These are phyloP conservation scores for Wickerhamomyces tratensis DNA, from an alignment of 805 yeast genomes.

Conservation along the genomic window DNA sequence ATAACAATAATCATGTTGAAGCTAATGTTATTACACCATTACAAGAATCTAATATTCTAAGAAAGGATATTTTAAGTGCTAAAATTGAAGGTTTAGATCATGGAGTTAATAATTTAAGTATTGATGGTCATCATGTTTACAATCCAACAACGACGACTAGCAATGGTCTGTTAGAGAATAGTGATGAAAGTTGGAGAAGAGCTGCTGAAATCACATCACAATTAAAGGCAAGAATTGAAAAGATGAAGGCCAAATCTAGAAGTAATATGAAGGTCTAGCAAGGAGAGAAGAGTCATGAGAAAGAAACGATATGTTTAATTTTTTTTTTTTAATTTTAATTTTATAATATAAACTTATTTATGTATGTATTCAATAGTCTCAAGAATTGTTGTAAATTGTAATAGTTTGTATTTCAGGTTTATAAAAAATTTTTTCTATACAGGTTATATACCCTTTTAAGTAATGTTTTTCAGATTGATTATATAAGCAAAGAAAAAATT, in stretches of 20 bases:
- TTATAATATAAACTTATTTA: too few species aligned
- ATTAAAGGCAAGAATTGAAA: slow-evolving; percentile 77
- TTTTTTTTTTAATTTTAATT: too few species aligned
- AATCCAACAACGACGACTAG: background rate
- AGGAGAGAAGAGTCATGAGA: background rate
- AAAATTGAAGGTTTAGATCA: slow-evolving; percentile 4
- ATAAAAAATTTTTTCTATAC: too few species aligned
- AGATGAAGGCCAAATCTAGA: slow-evolving; percentile 64
- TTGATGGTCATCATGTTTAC: slow-evolving; percentile 20
- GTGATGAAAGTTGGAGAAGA: slow-evolving; percentile 72
- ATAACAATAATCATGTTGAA: background rate
- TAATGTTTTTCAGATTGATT: too few species aligned
- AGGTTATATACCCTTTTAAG: too few species aligned
- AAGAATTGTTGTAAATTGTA: too few species aligned
- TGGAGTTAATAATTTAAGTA: slow-evolving; percentile 17
- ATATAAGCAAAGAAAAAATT: too few species aligned
- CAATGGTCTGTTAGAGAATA: slow-evolving; percentile 22
- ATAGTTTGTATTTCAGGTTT: too few species aligned
- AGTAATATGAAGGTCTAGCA: slow-evolving; percentile 4
- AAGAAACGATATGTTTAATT: too few species aligned
- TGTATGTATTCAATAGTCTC: too few species aligned
- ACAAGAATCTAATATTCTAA: slow-evolving; percentile 1
- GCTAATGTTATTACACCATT: slow-evolving; percentile 1
- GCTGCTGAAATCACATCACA: slow-evolving; percentile 87
- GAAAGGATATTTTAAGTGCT: background rate